Conservation (phyloP, 371 early-diverging fungal species). For the Apophysomyces trapeziformis region DNA sequence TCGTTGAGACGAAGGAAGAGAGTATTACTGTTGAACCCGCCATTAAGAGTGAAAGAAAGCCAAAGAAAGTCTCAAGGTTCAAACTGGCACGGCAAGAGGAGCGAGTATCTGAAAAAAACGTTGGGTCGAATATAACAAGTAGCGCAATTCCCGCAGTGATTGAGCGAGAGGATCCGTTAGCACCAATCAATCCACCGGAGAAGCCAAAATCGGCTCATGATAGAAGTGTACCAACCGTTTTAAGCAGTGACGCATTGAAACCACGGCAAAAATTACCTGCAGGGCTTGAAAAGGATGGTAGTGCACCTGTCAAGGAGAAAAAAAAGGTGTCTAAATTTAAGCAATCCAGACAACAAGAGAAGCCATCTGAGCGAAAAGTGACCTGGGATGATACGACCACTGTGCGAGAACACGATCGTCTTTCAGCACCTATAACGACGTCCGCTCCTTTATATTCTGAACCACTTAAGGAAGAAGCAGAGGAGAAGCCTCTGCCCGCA, state of each 20-base stretch:
- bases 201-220: neutral
- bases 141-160: neutral
- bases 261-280: neutral
- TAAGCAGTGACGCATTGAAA: slow-evolving; percentile 1
- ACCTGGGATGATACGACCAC: slow-evolving; percentile 36
- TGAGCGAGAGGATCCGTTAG: neutral
- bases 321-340: slow-evolving; percentile 42
- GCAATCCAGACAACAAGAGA: slow-evolving; percentile 15
- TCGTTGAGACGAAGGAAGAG: slow-evolving; percentile 5
- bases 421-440: slow-evolving; percentile 30
- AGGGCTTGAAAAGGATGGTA: neutral
- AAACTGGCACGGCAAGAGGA: slow-evolving; percentile 22
- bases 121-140: neutral
- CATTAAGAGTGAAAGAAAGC: neutral
- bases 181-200: neutral
- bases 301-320: slow-evolving; percentile 3
- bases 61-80: slow-evolving; percentile 15
- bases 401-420: slow-evolving; percentile 42
- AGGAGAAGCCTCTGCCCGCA: neutral
- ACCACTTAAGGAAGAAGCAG: slow-evolving; percentile 30
- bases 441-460: slow-evolving; percentile 30
- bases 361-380: slow-evolving; percentile 22
- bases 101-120: neutral
- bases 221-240: slow-evolving; percentile 15
- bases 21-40: neutral